These are phyloP conservation scores for Lichtheimia ornata DNA, from an alignment of 371 early-diverging fungal genomes.

Conservation along the genomic window DNA sequence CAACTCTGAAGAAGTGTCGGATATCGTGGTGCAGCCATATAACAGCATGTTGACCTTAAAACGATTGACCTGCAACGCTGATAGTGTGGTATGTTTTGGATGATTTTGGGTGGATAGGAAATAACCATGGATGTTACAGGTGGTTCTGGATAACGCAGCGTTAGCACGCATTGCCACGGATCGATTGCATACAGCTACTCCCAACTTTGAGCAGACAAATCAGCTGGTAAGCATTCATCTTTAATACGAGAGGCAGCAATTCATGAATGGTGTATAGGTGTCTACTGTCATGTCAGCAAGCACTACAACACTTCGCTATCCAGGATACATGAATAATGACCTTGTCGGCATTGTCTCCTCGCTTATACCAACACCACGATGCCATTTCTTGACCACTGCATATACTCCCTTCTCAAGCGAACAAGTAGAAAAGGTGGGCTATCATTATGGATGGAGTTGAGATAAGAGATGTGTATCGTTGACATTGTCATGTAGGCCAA, in stretches of 20 bases:
- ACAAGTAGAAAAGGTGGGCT: constrained; percentile 81
- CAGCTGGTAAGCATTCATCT: constrained; percentile 69
- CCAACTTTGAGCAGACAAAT: constrained; percentile 97
- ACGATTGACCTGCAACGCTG: constrained; percentile 89
- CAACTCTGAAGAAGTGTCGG: constrained; percentile 94
- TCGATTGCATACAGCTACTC: constrained; percentile 88
- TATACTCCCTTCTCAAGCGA: constrained; percentile 99
- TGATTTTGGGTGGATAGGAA: constrained; percentile 2
- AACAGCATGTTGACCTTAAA: constrained; percentile 97
- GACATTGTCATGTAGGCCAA: constrained; percentile 57
- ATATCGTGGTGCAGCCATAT: constrained; percentile 99
- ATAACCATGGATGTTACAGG: constrained; percentile 4
- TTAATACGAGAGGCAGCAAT: too few species aligned
- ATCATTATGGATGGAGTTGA: too few species aligned
- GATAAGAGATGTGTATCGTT: background rate
- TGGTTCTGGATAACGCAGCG: constrained; percentile 96
- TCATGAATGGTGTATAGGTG: constrained; percentile 47
- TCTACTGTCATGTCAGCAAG: constrained; percentile 98
- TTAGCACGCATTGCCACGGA: constrained; percentile 94
- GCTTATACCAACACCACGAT: constrained; percentile 94
- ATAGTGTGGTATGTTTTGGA: constrained; percentile 78
- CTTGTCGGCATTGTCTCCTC: constrained; percentile 93
- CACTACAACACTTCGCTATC: constrained; percentile 98
- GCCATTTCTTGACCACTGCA: constrained; percentile 96
- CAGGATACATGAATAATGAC: constrained; percentile 99